Base-by-base conservation (phyloP, 805 yeast species). In the Metschnikowia amazonensis region DNA sequence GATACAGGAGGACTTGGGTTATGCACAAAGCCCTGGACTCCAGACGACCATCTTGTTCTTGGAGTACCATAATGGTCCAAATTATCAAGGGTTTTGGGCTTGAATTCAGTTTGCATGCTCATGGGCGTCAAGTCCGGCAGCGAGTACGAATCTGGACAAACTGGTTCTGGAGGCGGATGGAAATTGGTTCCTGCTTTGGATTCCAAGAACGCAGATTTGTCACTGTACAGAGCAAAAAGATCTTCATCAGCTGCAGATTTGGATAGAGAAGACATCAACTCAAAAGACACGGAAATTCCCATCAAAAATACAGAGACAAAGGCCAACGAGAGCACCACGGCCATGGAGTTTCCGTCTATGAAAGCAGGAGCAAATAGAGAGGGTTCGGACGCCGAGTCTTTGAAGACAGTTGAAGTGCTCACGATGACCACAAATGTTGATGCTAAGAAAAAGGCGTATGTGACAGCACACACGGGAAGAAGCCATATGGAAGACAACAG, bases 71-170 rank as follows among this genome's bases (percentile, higher is more conserved):
- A 20, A 9, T 13, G 25, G 25, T 34, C 36, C 3, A 21, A 8
- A 7, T 34, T 11, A 14, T n/a, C 11, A 29, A 27, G 33, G n/a
- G n/a, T n/a, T 18, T 18, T 20, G 18, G 33, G 17, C 23, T 3
- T 28, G n/a, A 28, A 37, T 2, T 37, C 41, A 9, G 29, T 9
- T 13, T 37, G 41, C 41, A 20, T 28, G 41, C 33, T 37, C 41
- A 37, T 37, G 13, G 41, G 33, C 11, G 41, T 37, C 32, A 37
- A 21, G 5, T 37, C 41, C 25, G 41, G 33, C 25, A 37, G 41
- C 17, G 24, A 8, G 14, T 10, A 14, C n/a, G 16, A 10, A 5
- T 17, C 21, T 11, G 31, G 16, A 25, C 11, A 9, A 8, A 11
- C 16, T 7, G 24, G 3, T 8, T 18, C 27, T 17, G 17, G 16